phyloP scores from a whole-genome alignment of 805 yeast genomes.

The Blastobotrys peoriensis region DNA sequence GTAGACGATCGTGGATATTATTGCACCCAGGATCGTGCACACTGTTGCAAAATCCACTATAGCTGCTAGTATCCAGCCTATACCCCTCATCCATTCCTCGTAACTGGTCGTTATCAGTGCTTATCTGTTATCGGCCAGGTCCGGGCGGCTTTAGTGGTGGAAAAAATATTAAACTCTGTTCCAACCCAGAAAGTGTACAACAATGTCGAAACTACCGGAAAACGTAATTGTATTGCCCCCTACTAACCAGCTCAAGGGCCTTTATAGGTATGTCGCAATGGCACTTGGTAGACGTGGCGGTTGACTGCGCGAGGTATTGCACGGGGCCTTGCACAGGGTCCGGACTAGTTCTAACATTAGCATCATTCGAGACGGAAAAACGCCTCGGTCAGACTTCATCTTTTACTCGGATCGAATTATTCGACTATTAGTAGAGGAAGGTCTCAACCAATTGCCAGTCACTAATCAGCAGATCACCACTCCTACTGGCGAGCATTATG shows the following conservation, averaged over 20 bases:
- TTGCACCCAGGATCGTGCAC: no score
- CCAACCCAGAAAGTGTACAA: no score
- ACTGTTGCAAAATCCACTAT: no score
- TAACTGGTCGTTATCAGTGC: no score
- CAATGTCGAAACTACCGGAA: slow-evolving; percentile 23
- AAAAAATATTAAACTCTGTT: no score
- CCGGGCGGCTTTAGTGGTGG: no score
- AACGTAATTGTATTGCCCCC: slow-evolving; percentile 74
- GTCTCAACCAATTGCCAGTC: slow-evolving; percentile 91
- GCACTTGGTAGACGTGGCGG: background rate
- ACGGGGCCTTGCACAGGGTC: background rate
- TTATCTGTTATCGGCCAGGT: no score
- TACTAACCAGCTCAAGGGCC: slow-evolving; percentile 81
- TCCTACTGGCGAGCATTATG: slow-evolving; percentile 56
- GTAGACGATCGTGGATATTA: no score
- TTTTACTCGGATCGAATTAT: slow-evolving; percentile 95
- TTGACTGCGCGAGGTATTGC: no score
- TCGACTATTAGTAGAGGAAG: slow-evolving; percentile 89
- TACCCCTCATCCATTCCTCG: no score
- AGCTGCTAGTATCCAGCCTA: no score
- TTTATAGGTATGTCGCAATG: slow-evolving; percentile 51
- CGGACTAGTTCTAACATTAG: slow-evolving; percentile 22
- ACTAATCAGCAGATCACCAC: slow-evolving; percentile 60
- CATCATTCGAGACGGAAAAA: slow-evolving; percentile 75
- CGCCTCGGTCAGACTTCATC: slow-evolving; percentile 86